Base-by-base conservation (phyloP, 805 yeast genomes). In the Kluyveromyces dobzhanskii region DNA sequence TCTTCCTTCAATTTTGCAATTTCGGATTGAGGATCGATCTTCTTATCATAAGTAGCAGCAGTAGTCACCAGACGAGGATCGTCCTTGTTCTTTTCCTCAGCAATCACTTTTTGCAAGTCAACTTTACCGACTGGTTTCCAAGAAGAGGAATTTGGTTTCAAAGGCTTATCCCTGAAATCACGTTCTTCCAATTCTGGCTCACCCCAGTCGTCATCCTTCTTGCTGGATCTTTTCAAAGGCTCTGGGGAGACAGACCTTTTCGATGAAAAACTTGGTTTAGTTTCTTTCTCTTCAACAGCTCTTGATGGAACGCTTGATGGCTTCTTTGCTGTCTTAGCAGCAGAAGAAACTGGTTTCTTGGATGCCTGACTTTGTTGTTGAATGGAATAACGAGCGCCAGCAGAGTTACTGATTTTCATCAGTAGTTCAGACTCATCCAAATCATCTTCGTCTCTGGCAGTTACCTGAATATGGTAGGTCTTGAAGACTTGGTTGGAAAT, bases 371-470 rank as follows among this genome's bases (percentile, higher is more conserved):
- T 32, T 24, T 29, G 17, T 55, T 45, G 51, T 53, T 77, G 85
- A 40, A 76, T 74, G 4, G 92, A 80, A 65, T 92, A 92, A 56
- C 95, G 79, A 13, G 98, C 95, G 52, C 98, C 98, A 2, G 97
- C 84, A 25, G 97, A 96, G 48, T 85, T 82, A 47, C 85, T 78
- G 35, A 92, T 78, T 47, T 85, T 79, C 32, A 76, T 70, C 49
- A 86, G 60, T 42, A 92, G 73, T 43, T 83, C 94, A 18, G 71
- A 71, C 32, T 83, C 82, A 50, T 85, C 84, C 57, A 94, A 71
- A 60, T 92, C 98, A 54, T 87, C 95, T 31, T 75, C 69, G 56
- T 85, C 94, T 64, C 97, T 78, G n/a, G 97, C 97, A 35, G 96
- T 87, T 48, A 92, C 79, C 63, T 92, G 97, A 39, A 92, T 88